Base-by-base conservation (phyloP, 2,329 filamentous ascomycete species). In the Cordyceps javanica region DNA sequence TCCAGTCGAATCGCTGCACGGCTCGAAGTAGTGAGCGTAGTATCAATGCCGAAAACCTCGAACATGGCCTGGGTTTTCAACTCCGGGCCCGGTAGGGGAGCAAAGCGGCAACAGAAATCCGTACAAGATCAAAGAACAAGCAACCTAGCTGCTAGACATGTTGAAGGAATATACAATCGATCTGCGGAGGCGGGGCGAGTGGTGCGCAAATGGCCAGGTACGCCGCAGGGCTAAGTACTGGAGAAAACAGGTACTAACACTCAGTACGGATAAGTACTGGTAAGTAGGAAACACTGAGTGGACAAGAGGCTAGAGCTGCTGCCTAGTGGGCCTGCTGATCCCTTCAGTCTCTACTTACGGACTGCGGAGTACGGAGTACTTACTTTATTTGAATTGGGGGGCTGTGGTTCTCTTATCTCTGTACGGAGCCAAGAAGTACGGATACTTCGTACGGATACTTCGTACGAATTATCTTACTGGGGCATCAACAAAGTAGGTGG, bases 261-360 rank as follows among this genome's bases (percentile, higher is more conserved):
- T n/a, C n/a, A n/a, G n/a, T n/a, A n/a, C n/a, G n/a, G n/a, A n/a
- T n/a, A n/a, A n/a, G n/a, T n/a, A n/a, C n/a, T n/a, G n/a, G n/a
- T n/a, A 28, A 38, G 3, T 14, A 16, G 28, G 21, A 39, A 23
- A 9, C 39, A 51, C 19, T 16, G 30, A 39, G 3, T n/a, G 19
- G 46, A 25, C 13, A 14, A 19, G 26, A 23, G 50, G 21, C 16
- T 34, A 10, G 3, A 36, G 21, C 39, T 19, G 26, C n/a, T n/a
- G n/a, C n/a, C n/a, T n/a, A n/a, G 42, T 36, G 52, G 32, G 11
- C 52, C 32, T 46, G 30, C 25, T 39, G 53, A 55, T 55, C 42
- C 32, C 10, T 25, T 5, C 19, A n/a, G 34, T 55, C 42, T 55
- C 53, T 48, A 54, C 38, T 46, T n/a, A n/a, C n/a, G n/a, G n/a